Evolutionary conservation across 2,329 filamentous ascomycete genomes (phyloP), one percentile per base, ranked within the genome.

Genomic region (Epichloe glyceriae): DNA sequence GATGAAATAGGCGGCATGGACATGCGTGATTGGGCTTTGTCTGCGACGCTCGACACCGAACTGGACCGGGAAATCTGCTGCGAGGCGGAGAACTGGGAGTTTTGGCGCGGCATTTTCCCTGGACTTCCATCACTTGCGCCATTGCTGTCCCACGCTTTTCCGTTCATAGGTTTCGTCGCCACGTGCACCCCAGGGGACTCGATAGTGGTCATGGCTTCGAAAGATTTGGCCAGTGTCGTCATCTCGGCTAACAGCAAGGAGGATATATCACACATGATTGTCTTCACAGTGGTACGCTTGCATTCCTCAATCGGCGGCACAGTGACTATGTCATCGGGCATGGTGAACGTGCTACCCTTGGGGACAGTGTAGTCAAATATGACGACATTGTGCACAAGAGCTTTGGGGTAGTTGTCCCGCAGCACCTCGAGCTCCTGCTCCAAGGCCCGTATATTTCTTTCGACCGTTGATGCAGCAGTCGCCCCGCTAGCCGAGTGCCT

Each of bases 221-320:
- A 79, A 0, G 79, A 85, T 59, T 79, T 87, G 52, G 85, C 85
- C 52, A 88, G 73, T 1, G 79, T 80, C 33, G 83, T 85, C 76
- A 91, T 81, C 66, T 88, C 86, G 19, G 84, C 84, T 20, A 91
- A 71, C 45, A 91, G 66, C 49, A 86, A 62, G 12, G 85, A 84
- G 3, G 85, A 87, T 50, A 90, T 78, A 63, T 88, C 83, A 61
- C 85, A 88, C 78, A 91, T 83, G 60, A 86, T 75, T 0, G 85
- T 86, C 67, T 86, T 88, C 64, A 90, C 82, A 1, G 88, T 93
- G 2, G 88, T 93, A 46, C 80, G 77, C 60, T 82, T 86, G 44
- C 82, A 86, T 30, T 80, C 72, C 51, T 83, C 76, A 19, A 72
- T 70, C 0, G 83, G 79, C 15, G 88, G 89, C 26, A 95, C 78